Evolutionary conservation across 2,329 filamentous ascomycete genomes (phyloP).

Genomic region (Xylariaceae sp.): DNA sequence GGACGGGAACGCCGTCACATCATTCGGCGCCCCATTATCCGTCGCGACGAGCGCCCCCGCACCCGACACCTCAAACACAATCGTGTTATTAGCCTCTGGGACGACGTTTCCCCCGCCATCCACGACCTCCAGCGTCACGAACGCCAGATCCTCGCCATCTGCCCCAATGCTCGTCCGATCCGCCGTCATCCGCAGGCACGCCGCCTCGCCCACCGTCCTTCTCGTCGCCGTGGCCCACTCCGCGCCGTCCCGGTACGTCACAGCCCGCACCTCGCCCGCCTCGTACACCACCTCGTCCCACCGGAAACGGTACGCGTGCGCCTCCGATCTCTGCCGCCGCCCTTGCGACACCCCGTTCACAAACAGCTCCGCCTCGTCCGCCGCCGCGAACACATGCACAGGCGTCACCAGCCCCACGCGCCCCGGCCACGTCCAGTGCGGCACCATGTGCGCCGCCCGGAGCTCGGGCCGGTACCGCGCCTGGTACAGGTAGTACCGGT

Average conservation of each 20-base stretch:
- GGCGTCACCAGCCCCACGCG: slow-evolving; percentile 44
- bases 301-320: slow-evolving; percentile 43
- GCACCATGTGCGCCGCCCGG: slow-evolving; percentile 48
- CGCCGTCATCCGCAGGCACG: slow-evolving; percentile 32
- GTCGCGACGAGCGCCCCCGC: slow-evolving; percentile 44
- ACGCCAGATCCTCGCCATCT: slow-evolving; percentile 43
- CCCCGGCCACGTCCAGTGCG: slow-evolving; percentile 53
- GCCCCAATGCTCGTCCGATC: slow-evolving; percentile 35
- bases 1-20: slow-evolving; percentile 39
- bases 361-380: slow-evolving; percentile 51
- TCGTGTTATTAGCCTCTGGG: slow-evolving; percentile 34
- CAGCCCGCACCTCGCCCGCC: slow-evolving; percentile 42
- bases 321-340: slow-evolving; percentile 36
- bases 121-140: slow-evolving; percentile 39
- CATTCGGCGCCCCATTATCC: slow-evolving; percentile 46
- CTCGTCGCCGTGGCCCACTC: slow-evolving; percentile 41
- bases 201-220: slow-evolving; percentile 36
- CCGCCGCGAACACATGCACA: slow-evolving; percentile 49
- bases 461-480: slow-evolving; percentile 46
- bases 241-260: slow-evolving; percentile 42
- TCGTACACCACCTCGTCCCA: slow-evolving; percentile 48
- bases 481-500: slow-evolving; percentile 52
- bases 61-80: slow-evolving; percentile 40
- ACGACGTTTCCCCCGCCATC: slow-evolving; percentile 41
- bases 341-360: slow-evolving; percentile 45